Conservation (phyloP, 2,329 filamentous ascomycete species). For the Paracamarosporium sp. region DNA sequence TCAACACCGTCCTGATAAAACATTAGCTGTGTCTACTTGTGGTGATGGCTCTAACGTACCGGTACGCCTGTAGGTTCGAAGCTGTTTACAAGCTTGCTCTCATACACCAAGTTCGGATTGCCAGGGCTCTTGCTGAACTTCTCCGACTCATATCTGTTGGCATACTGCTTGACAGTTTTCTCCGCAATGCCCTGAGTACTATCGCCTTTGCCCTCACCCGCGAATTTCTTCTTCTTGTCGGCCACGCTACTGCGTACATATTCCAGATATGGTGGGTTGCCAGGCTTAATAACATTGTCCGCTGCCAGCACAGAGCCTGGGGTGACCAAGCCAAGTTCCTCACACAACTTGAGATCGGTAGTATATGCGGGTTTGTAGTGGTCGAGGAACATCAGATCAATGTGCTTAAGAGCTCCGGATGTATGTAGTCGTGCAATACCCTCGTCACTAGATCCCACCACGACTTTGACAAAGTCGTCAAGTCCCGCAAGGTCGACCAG, state of each 20-base stretch:
- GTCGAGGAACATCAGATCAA: slow-evolving; percentile 80
- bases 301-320: slow-evolving; percentile 70
- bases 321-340: slow-evolving; percentile 70
- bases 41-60: slow-evolving; percentile 52
- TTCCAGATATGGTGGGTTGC: slow-evolving; percentile 73
- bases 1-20: slow-evolving; percentile 67
- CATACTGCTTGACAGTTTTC: slow-evolving; percentile 56
- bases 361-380: slow-evolving; percentile 81
- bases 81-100: slow-evolving; percentile 68
- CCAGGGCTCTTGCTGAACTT: slow-evolving; percentile 55
- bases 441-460: slow-evolving; percentile 73
- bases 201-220: slow-evolving; percentile 38
- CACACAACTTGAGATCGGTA: slow-evolving; percentile 77
- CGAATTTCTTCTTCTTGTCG: slow-evolving; percentile 61
- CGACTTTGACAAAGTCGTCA: slow-evolving; percentile 71
- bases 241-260: slow-evolving; percentile 71
- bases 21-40: slow-evolving; percentile 16
- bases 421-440: slow-evolving; percentile 67
- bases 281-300: slow-evolving; percentile 75
- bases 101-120: slow-evolving; percentile 70
- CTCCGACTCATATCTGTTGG: slow-evolving; percentile 54
- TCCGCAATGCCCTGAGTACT: slow-evolving; percentile 52
- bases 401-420: slow-evolving; percentile 60
- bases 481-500: slow-evolving; percentile 78
- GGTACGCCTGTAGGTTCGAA: slow-evolving; percentile 72